Evolutionary conservation across 805 yeast genomes (phyloP).

Genomic region (Sungouiella thailandica): DNA sequence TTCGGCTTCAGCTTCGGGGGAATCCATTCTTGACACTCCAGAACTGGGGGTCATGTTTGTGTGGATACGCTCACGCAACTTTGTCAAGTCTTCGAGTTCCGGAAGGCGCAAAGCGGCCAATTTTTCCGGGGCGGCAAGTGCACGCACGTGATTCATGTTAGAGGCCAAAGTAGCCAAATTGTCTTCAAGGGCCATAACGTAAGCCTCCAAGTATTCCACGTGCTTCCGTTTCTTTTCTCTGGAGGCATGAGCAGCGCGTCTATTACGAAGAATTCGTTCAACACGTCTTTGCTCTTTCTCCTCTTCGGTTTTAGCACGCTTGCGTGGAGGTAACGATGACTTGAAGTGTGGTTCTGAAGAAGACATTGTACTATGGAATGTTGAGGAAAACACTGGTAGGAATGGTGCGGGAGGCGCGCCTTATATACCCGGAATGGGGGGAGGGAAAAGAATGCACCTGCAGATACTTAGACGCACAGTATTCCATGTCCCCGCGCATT

Average conservation of each 20-base stretch:
- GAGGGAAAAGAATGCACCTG: too few relatives aligned
- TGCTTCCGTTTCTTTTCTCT: constrained; percentile 94
- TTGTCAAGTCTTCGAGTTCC: constrained; percentile 10
- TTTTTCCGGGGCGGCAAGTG: constrained; percentile 6
- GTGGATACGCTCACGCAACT: constrained; percentile 10
- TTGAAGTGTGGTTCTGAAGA: too few relatives aligned
- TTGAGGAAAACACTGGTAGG: too few relatives aligned
- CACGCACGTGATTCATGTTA: constrained; percentile 20
- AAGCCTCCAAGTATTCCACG: constrained; percentile 75
- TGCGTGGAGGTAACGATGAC: constrained; percentile 79
- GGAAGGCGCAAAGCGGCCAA: constrained; percentile 7
- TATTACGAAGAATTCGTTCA: constrained; percentile 86
- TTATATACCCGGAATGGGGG: too few relatives aligned
- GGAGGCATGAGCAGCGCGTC: constrained; percentile 97
- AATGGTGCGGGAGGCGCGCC: too few relatives aligned
- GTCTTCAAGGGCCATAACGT: constrained; percentile 41
- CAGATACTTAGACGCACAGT: too few relatives aligned
- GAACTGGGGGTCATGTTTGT: constrained; percentile 4
- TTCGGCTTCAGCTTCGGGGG: constrained; percentile 1
- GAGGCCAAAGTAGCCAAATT: constrained; percentile 22
- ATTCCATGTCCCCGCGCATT: too few relatives aligned
- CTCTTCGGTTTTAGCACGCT: constrained; percentile 93
- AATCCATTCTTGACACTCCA: not conserved
- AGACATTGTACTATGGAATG: too few relatives aligned
- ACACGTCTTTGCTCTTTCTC: constrained; percentile 96